Conservation (phyloP, 352 stramenopile genomes). For the Globisporangium nagaii region DNA sequence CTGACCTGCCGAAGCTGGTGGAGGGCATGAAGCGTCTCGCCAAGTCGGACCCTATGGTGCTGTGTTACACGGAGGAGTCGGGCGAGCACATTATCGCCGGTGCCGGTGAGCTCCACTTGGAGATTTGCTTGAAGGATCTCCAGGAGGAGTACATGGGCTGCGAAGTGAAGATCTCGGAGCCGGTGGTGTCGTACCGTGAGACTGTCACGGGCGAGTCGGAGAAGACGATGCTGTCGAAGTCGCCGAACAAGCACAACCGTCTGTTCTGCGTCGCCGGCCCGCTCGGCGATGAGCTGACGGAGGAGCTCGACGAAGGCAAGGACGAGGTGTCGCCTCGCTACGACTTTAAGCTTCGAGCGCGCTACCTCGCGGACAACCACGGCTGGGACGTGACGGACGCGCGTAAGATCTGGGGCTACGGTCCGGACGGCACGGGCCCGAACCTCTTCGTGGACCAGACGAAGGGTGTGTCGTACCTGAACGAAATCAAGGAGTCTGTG, state of each 20-base stretch:
- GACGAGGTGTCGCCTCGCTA: conserved; percentile 85
- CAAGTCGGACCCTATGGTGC: conserved; percentile 99
- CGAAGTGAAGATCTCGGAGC: conserved; percentile 98
- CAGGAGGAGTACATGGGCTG: conserved; percentile 99
- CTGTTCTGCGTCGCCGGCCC: conserved; percentile 94
- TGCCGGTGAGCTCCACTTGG: conserved; percentile 98
- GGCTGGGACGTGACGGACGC: conserved; percentile 97
- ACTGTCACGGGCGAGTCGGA: conserved; percentile 95
- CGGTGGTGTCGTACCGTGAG: conserved; percentile 99
- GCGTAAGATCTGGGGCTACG: conserved; percentile 99
- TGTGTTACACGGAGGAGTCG: conserved; percentile 99
- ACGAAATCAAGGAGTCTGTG: conserved; percentile 99
- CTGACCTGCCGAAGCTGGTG: conserved; percentile 99
- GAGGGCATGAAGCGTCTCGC: conserved; percentile 99
- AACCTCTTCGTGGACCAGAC: conserved; percentile 99
- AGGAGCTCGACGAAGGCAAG: conserved; percentile 97
- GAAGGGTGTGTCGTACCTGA: conserved; percentile 99
- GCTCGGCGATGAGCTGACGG: conserved; percentile 92
- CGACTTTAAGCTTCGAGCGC: conserved; percentile 96
- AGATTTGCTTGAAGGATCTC: conserved; percentile 99
- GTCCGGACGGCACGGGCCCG: conserved; percentile 96
- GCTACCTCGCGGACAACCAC: conserved; percentile 97
- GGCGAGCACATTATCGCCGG: conserved; percentile 99
- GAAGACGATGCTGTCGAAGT: conserved; percentile 98
- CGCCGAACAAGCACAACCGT: conserved; percentile 99